phyloP scores from a whole-genome alignment of 192 early-diverging fungal genomes.

The Gaertneriomyces sp. region DNA sequence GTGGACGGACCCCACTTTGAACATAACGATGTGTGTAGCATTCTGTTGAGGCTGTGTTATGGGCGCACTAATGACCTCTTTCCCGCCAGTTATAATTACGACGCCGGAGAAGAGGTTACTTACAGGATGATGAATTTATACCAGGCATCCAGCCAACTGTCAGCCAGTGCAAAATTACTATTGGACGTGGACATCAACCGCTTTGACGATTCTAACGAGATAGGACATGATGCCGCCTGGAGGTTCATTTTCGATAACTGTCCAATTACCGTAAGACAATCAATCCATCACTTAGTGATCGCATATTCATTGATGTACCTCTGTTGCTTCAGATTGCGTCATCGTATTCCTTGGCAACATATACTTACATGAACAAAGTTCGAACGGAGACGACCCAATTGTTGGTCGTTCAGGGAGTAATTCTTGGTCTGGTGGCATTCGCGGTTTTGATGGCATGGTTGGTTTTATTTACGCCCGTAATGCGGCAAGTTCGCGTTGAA shows the following conservation, averaged over 20 bases:
- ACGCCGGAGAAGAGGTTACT: too few relatives aligned
- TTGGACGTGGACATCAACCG: too few relatives aligned
- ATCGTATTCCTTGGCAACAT: conserved; percentile 7
- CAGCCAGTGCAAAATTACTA: not conserved
- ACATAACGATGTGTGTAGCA: conserved; percentile 4
- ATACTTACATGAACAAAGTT: not conserved
- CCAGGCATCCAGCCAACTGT: conserved; percentile 10
- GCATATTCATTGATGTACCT: not conserved
- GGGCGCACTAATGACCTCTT: too few relatives aligned
- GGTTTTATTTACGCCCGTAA: conserved; percentile 13
- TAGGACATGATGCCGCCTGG: too few relatives aligned
- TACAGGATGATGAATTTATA: conserved; percentile 1
- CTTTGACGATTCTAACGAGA: too few relatives aligned
- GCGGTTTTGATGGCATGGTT: conserved; percentile 6
- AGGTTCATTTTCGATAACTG: too few relatives aligned
- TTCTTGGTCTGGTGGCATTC: not conserved
- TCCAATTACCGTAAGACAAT: too few relatives aligned
- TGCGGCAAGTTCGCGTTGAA: conserved; percentile 13
- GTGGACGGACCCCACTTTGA: conserved; percentile 2
- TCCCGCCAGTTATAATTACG: too few relatives aligned
- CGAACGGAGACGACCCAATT: not conserved
- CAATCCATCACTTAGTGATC: not conserved
- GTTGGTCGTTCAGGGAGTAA: not conserved
- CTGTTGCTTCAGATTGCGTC: not conserved
- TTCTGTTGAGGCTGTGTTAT: too few relatives aligned